Percentiles rank a stretch among this genome's conserved stretches.
Evolutionary conservation across 257 asterid genomes (phyloP).

Genomic region (Petrea volubilis): DNA sequence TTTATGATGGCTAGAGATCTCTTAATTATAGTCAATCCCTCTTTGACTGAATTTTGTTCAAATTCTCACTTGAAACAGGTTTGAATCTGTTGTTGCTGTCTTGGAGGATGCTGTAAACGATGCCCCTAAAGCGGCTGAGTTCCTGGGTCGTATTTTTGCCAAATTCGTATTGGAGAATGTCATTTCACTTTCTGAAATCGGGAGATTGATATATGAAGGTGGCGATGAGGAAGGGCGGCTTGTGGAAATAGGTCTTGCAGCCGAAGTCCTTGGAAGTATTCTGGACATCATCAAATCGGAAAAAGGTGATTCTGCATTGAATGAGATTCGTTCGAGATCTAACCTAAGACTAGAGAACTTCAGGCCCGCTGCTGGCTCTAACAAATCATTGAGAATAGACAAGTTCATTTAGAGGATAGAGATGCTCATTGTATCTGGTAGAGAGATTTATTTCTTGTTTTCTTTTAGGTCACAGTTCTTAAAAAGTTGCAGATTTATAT

Average conservation of each 20-base stretch:
- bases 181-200: slow-evolving; percentile 51
- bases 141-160: slow-evolving; percentile 56
- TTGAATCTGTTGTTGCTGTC: slow-evolving; percentile 52
- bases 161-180: slow-evolving; percentile 40
- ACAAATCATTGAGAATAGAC: slow-evolving; percentile 37
- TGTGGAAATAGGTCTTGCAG: slow-evolving; percentile 60
- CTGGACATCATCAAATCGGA: slow-evolving; percentile 51
- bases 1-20: too few relatives aligned
- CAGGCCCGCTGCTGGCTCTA: slow-evolving; percentile 39
- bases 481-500: neutral
- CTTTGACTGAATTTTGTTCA: slow-evolving; percentile 13
- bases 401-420: slow-evolving; percentile 39
- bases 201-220: slow-evolving; percentile 47
- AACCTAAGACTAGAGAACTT: slow-evolving; percentile 48
- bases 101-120: slow-evolving; percentile 74
- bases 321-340: slow-evolving; percentile 50
- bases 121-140: slow-evolving; percentile 71
- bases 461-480: slow-evolving; percentile 21
- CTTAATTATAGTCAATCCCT: neutral
- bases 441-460: slow-evolving; percentile 15
- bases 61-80: slow-evolving; percentile 36
- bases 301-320: slow-evolving; percentile 55
- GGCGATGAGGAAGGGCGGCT: slow-evolving; percentile 61
- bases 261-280: slow-evolving; percentile 49
- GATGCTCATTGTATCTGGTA: slow-evolving; percentile 32